Base-by-base conservation (phyloP, 352 stramenopile genomes). In the Phytophthora cajani region DNA sequence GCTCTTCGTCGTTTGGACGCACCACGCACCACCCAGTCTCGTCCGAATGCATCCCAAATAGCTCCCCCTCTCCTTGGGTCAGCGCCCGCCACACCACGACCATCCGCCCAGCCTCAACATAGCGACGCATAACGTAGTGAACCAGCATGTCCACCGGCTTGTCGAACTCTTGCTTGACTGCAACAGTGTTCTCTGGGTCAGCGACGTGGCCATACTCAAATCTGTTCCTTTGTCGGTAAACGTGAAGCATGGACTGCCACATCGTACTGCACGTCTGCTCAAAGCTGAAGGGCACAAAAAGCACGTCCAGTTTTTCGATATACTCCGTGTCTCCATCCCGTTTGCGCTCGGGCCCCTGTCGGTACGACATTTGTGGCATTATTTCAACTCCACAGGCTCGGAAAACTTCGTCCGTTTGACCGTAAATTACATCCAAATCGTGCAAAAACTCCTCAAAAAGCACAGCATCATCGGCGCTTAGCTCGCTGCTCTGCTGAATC, bases 21-120 rank as follows among this genome's bases (percentile, higher is more conserved):
- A 84, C 71, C 6, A 87, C 61, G 30, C 76, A 79, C 82, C 82
- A 88, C 0, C 80, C 80, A 0, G 78, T 88, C 25, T 90, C 80
- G 50, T 90, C 80, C 25, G 80, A 87, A 58, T 77, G 79, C 54
- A 87, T 77, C 0, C 74, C 76, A 49, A 60, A 69, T 40, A 75
- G 69, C 25, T 66, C 49, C 1, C 72, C 62, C 52, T 77, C 72
- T 14, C 78, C 77, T 30, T 88, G 69, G 0, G 72, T 78, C 23
- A 84, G 56, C 1, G 70, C 69, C n/a, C 80, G 79, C 83, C 83
- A 91, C 32, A 89, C 79, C 5, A 88, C 30, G 62, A 88, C 75
- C 69, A 88, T 75, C 2, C 83, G 64, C 3, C 78, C 56, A 1
- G 32, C 36, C 25, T 89, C 79, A 3, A 75, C 51, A 40, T 85